Conservation (phyloP, 257 asterid genomes). For the Eustoma russellianum region DNA sequence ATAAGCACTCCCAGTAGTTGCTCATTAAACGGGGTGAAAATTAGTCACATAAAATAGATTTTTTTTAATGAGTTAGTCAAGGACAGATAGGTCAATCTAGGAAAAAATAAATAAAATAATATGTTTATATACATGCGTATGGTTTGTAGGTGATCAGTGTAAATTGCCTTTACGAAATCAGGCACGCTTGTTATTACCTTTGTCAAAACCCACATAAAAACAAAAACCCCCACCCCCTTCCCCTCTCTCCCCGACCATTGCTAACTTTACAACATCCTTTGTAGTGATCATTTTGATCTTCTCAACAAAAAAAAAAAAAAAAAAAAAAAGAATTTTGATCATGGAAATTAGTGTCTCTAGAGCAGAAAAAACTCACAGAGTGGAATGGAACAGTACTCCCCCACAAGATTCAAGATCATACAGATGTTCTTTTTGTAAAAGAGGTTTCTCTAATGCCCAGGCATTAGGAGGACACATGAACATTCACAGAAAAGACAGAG, state of each 20-base stretch:
- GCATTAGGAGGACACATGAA: constrained; percentile 86
- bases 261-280: constrained; percentile 16
- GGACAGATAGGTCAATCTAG: constrained; percentile 1
- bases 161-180: constrained; percentile 17
- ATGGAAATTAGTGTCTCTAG: constrained; percentile 28
- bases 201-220: constrained; percentile 1
- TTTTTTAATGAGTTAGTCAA: background rate
- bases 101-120: background rate
- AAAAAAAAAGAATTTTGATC: background rate
- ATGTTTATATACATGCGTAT: too few species aligned
- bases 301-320: background rate
- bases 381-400: constrained; percentile 11
- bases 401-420: constrained; percentile 24
- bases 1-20: too few species aligned
- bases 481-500: constrained; percentile 65
- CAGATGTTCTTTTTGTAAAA: constrained; percentile 49
- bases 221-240: background rate
- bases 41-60: too few species aligned
- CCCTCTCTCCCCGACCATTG: constrained; percentile 21
- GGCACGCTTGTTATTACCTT: constrained; percentile 37
- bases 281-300: background rate
- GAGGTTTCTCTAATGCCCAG: constrained; percentile 67
- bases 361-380: constrained; percentile 14
- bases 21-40: too few species aligned
- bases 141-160: background rate